Conservation (phyloP, 2,329 filamentous ascomycete species). For the Colletotrichum shisoi region DNA sequence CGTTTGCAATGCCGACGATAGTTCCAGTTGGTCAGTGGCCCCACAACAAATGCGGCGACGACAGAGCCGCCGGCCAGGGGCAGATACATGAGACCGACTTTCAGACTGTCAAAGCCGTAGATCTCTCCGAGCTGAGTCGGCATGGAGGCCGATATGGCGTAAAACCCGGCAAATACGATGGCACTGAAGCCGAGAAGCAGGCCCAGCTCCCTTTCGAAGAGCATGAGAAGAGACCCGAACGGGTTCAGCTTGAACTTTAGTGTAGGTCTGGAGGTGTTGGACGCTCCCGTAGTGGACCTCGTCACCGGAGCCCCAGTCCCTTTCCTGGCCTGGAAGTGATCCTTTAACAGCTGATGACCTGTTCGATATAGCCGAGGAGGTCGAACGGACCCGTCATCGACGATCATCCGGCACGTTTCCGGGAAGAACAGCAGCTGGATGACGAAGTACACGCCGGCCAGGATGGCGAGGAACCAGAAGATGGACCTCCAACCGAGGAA, state of each 20-base stretch:
- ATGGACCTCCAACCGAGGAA: conserved; percentile 54
- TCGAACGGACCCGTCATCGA: conserved; percentile 61
- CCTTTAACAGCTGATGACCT: conserved; percentile 43
- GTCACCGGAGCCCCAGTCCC: conserved; percentile 4
- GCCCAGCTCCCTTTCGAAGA: conserved; percentile 54
- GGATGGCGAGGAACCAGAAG: conserved; percentile 50
- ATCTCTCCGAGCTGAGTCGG: conserved; percentile 55
- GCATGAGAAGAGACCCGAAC: conserved; percentile 51
- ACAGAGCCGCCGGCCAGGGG: conserved; percentile 61
- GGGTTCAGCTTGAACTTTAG: conserved; percentile 54
- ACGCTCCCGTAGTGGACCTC: conserved; percentile 27
- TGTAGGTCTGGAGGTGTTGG: conserved; percentile 38
- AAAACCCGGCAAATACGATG: conserved; percentile 60
- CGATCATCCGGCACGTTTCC: conserved; percentile 58
- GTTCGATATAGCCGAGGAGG: conserved; percentile 52
- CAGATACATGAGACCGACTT: conserved; percentile 63
- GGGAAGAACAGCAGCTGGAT: conserved; percentile 52
- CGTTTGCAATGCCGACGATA: conserved; percentile 67
- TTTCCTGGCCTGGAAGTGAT: conserved; percentile 34
- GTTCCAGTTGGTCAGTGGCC: conserved; percentile 71
- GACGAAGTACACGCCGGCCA: conserved; percentile 48
- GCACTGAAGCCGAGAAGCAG: conserved; percentile 56
- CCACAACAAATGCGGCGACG: conserved; percentile 55
- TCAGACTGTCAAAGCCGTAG: conserved; percentile 67
- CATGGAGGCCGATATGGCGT: conserved; percentile 57